Evolutionary conservation across 257 asterid species (phyloP).

Genomic region (Ajuga chamaepitys): DNA sequence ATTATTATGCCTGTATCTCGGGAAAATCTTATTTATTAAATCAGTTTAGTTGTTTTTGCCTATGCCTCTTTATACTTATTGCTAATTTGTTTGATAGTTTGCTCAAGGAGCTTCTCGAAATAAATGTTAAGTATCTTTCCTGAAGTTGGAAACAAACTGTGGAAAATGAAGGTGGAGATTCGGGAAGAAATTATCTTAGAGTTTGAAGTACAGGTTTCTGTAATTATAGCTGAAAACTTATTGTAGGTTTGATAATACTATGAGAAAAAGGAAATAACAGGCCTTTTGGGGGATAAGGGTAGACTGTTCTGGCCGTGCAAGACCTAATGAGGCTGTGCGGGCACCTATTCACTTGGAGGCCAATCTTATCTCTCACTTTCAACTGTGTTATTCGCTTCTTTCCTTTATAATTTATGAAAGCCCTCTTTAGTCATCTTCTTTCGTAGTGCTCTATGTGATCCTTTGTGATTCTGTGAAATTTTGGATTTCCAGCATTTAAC

Average conservation of each 20-base stretch:
- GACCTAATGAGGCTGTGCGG: neutral
- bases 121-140: neutral
- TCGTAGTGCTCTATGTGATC: neutral
- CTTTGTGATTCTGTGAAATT: neutral
- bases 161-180: neutral
- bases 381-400: neutral
- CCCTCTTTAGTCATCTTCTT: neutral
- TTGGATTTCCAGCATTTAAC: neutral
- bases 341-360: neutral
- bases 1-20: too few species aligned
- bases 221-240: neutral
- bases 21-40: neutral
- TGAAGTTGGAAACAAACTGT: neutral
- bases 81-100: neutral
- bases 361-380: neutral
- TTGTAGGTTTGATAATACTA: neutral
- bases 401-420: neutral
- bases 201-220: neutral
- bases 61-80: neutral
- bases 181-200: neutral
- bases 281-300: neutral
- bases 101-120: neutral
- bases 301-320: neutral
- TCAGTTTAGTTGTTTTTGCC: neutral
- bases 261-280: neutral